Evolutionary conservation across 2,329 filamentous ascomycete species (phyloP).

Genomic region (Paraphoma sp.): DNA sequence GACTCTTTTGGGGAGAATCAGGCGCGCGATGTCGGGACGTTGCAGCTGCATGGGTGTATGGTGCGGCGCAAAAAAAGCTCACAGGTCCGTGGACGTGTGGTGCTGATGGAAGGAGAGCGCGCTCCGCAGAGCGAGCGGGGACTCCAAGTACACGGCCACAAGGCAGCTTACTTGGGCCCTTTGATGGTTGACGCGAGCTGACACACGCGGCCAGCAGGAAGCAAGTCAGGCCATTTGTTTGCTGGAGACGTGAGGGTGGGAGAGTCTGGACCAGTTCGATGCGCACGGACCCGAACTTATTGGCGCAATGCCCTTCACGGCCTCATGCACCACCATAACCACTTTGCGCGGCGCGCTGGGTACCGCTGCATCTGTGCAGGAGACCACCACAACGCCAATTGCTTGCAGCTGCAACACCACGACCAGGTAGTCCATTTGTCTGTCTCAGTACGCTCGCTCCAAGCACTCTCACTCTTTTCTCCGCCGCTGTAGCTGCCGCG

Average conservation of each 20-base stretch:
- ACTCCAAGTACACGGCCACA: not conserved
- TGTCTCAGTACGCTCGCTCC: constrained; percentile 9
- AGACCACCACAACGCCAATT: not conserved
- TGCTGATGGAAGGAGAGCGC: not conserved
- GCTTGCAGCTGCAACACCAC: not conserved
- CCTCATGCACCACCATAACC: not conserved
- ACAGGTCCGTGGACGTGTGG: not conserved
- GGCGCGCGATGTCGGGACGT: not conserved
- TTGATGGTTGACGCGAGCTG: not conserved
- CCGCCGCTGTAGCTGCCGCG: constrained; percentile 21
- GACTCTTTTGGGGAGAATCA: not conserved
- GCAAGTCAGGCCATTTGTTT: constrained; percentile 12
- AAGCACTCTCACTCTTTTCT: constrained; percentile 3
- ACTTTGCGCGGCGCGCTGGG: not conserved
- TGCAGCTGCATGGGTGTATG: constrained; percentile 1
- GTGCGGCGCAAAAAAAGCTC: not conserved
- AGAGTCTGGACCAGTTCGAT: not conserved
- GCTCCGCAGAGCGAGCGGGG: not conserved
- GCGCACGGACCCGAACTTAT: constrained; percentile 2
- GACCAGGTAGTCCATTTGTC: constrained; percentile 3
- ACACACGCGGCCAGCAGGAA: constrained; percentile 3
- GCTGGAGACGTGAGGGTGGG: constrained; percentile 11
- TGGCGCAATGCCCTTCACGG: constrained; percentile 4
- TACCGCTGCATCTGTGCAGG: not conserved
- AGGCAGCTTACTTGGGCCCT: not conserved